phyloP scores from a whole-genome alignment of 2,329 filamentous ascomycete genomes.

The Ophiocordyceps sinensis region DNA sequence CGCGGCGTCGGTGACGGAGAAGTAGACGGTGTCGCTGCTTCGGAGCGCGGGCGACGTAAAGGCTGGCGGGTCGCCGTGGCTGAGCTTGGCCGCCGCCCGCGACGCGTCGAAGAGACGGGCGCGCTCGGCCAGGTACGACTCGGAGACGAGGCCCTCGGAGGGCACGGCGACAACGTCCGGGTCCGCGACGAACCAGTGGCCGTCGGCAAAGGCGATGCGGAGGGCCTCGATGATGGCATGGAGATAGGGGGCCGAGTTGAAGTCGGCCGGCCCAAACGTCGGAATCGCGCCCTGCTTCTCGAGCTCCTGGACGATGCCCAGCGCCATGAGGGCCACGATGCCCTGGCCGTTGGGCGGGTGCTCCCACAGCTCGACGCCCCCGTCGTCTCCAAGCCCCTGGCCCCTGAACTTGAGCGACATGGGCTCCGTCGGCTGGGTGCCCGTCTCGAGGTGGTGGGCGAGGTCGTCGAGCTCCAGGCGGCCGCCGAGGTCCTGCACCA shows the following conservation, averaged over 20 bases:
- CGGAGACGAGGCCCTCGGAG: constrained; percentile 51
- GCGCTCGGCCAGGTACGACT: constrained; percentile 60
- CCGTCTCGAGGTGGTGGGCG: constrained; percentile 49
- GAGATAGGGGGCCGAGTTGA: constrained; percentile 70
- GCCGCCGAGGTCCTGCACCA: constrained; percentile 62
- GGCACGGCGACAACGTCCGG: constrained; percentile 59
- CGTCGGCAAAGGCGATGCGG: constrained; percentile 81
- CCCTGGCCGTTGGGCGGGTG: constrained; percentile 95
- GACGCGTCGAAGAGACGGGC: constrained; percentile 41
- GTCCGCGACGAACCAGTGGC: constrained; percentile 79
- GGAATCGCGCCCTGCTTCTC: constrained; percentile 64
- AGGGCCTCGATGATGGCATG: constrained; percentile 82
- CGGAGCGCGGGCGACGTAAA: constrained; percentile 58
- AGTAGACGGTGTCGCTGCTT: constrained; percentile 89
- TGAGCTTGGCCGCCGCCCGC: constrained; percentile 42
- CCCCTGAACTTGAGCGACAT: constrained; percentile 70
- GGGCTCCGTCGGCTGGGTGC: constrained; percentile 69
- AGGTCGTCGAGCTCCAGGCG: constrained; percentile 69
- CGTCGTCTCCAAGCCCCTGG: constrained; percentile 30
- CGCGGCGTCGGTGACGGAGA: constrained; percentile 62
- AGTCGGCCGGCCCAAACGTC: constrained; percentile 52
- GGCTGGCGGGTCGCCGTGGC: constrained; percentile 42
- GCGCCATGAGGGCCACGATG: constrained; percentile 83
- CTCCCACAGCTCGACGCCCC: constrained; percentile 77
- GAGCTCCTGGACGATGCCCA: constrained; percentile 81